Evolutionary conservation across 371 early-diverging fungal species (phyloP), one percentile per base, ranked within the genome.

Genomic region (Blakeslea trispora): DNA sequence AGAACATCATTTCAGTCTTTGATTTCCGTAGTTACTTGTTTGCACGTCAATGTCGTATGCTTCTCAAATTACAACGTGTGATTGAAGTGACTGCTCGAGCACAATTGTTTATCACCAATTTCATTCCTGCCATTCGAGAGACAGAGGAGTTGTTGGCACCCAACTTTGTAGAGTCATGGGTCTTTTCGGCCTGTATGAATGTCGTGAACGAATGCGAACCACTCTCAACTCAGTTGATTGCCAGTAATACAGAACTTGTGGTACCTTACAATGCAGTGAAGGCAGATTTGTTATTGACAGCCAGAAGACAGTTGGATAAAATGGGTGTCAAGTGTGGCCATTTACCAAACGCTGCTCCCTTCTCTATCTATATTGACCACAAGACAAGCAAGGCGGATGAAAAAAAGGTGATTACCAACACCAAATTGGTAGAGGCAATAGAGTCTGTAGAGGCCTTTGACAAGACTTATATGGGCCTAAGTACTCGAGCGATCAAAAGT

Each of bases 1-100:
- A 94, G 64, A 97, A 92, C 74, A 81, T 81, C n/a, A 92, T 95
- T 43, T 81, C 92, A 1, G 89, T 96, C 23, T 97, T 96, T 69
- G 98, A 98, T 71, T 95, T 97, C 55, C 85, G 95, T 46, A 84
- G 91, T 46, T 98, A 97, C 66, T 75, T 98, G 6, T 95, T 96
- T 70, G 92, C 90, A 13, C 75, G 95, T 21, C 98, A 97, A 64
- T 83, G 86, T 22, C 83, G 82, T 40, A 73, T 96, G 65, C 68
- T 96, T 15, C 69, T 91, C 21, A 82, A 83, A 32, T 60, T 90
- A 50, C 82, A 81, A 11, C 79, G 84, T 11, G 83, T 88, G 11
- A 72, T 83, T 13, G 91, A 90, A 46, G 79, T 89, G 14, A 87
- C 88, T 45, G 71, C 72, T 5, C 72, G 93, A 8, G 89, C 91